Conservation (phyloP, 2,329 filamentous ascomycete species). For the Colletotrichum phormii region DNA sequence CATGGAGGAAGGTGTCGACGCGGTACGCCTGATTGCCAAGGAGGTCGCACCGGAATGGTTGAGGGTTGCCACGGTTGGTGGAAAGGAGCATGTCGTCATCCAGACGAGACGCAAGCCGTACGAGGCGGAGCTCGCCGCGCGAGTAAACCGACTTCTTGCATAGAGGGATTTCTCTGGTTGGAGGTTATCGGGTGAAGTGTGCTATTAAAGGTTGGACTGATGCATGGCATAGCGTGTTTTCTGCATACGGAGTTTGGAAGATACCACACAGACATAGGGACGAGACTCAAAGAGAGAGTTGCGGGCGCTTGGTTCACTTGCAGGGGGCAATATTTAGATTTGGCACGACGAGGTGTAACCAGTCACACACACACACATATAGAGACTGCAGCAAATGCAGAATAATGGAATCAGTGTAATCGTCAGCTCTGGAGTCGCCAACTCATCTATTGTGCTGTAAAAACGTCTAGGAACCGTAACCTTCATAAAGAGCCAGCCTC, state of each 20-base stretch:
- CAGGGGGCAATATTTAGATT: background rate
- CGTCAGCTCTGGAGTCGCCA: constrained; percentile 28
- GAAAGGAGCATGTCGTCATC: constrained; percentile 69
- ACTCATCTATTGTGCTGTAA: constrained; percentile 37
- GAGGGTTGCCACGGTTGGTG: constrained; percentile 61
- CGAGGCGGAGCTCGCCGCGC: constrained; percentile 33
- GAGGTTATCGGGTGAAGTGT: background rate
- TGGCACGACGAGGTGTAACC: background rate
- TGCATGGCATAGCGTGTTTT: constrained; percentile 16
- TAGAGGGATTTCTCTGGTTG: background rate
- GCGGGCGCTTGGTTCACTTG: background rate
- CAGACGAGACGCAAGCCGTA: constrained; percentile 55
- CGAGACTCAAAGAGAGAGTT: background rate
- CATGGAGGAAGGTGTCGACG: constrained; percentile 61
- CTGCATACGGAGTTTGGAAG: constrained; percentile 30
- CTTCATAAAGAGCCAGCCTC: constrained; percentile 33
- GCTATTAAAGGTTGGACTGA: background rate
- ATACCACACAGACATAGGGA: constrained; percentile 18
- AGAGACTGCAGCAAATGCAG: background rate
- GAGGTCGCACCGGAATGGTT: constrained; percentile 70
- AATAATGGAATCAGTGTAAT: constrained; percentile 28
- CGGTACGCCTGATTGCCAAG: constrained; percentile 62
- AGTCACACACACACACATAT: background rate
- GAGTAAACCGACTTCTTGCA: constrained; percentile 30
- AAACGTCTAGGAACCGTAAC: constrained; percentile 37